phyloP scores from a whole-genome alignment of 129 eudicot genomes.

The Helianthus annuus region DNA sequence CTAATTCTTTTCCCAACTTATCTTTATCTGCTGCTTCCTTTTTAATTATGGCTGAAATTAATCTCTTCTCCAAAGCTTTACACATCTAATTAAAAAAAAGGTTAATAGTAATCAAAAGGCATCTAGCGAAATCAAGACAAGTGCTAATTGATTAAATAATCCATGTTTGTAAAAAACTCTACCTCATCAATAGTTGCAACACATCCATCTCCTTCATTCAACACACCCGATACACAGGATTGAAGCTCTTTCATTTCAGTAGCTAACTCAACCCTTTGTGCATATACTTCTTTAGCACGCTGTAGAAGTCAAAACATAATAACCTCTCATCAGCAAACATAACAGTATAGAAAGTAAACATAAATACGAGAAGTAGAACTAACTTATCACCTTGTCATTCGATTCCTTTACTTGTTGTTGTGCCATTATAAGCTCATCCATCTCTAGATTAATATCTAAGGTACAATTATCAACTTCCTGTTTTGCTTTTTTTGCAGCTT shows the following conservation, averaged over 20 bases:
- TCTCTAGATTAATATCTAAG: constrained; percentile 30
- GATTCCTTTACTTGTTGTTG: constrained; percentile 63
- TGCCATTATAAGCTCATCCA: constrained; percentile 49
- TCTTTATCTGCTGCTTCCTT: constrained; percentile 42
- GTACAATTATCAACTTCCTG: constrained; percentile 54
- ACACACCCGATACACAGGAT: constrained; percentile 52
- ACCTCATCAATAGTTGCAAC: constrained; percentile 68
- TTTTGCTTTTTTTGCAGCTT: constrained; percentile 47
- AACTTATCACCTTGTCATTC: constrained; percentile 59
- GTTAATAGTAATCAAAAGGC: neutral
- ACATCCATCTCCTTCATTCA: constrained; percentile 60
- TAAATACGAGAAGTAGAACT: neutral
- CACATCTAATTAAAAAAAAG: constrained; percentile 41
- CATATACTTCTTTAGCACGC: constrained; percentile 60
- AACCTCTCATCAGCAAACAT: neutral
- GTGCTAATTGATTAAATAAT: neutral
- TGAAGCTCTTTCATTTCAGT: constrained; percentile 67
- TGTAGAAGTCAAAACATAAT: constrained; percentile 10
- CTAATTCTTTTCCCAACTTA: constrained; percentile 43
- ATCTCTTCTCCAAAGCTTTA: constrained; percentile 33
- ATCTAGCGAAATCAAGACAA: too few relatives aligned
- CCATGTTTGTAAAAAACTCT: neutral
- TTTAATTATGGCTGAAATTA: constrained; percentile 14
- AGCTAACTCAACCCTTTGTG: constrained; percentile 52
- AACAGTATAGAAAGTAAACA: too few relatives aligned